Conservation (phyloP, 192 early-diverging fungal species). For the Coemansia sp. region DNA sequence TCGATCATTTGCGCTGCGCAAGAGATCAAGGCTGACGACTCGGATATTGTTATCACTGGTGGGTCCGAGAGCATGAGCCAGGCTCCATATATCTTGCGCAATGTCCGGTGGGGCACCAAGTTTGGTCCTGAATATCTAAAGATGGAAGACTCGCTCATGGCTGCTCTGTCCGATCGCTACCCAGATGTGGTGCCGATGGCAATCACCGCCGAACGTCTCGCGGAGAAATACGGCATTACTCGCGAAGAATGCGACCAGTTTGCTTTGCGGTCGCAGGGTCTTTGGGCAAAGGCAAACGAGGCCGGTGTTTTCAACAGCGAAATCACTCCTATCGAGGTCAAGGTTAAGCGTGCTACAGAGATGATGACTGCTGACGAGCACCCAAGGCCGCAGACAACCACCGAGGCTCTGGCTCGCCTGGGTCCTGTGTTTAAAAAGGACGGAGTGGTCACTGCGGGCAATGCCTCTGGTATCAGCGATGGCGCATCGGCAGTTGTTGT, state of each 20-base stretch:
- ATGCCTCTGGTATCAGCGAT: conserved; percentile 93
- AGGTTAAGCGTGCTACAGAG: conserved; percentile 68
- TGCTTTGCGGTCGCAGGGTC: conserved; percentile 80
- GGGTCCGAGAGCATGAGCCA: conserved; percentile 94
- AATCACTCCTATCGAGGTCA: conserved; percentile 81
- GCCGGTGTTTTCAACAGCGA: conserved; percentile 79
- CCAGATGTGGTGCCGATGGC: conserved; percentile 86
- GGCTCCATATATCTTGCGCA: conserved; percentile 82
- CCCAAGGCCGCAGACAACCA: conserved; percentile 80
- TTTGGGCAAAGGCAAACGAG: conserved; percentile 79
- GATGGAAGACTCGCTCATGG: conserved; percentile 86
- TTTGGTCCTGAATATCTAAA: conserved; percentile 83
- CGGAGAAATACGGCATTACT: conserved; percentile 76
- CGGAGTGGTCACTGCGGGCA: conserved; percentile 90
- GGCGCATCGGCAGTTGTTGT: conserved; percentile 88
- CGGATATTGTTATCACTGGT: conserved; percentile 83
- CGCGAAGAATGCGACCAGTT: conserved; percentile 83
- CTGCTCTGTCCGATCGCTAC: conserved; percentile 82
- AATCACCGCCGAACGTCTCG: conserved; percentile 93
- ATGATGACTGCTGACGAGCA: conserved; percentile 81
- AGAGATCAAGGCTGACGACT: conserved; percentile 82
- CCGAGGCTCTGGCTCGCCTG: conserved; percentile 77
- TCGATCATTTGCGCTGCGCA: conserved; percentile 91
- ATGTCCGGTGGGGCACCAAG: conserved; percentile 79
- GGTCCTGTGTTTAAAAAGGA: conserved; percentile 86